A percentile compares a stretch with the other conserved stretches of the same genome.
phyloP scores from a whole-genome alignment of 352 stramenopile genomes.

The Phytophthora brassicae region DNA sequence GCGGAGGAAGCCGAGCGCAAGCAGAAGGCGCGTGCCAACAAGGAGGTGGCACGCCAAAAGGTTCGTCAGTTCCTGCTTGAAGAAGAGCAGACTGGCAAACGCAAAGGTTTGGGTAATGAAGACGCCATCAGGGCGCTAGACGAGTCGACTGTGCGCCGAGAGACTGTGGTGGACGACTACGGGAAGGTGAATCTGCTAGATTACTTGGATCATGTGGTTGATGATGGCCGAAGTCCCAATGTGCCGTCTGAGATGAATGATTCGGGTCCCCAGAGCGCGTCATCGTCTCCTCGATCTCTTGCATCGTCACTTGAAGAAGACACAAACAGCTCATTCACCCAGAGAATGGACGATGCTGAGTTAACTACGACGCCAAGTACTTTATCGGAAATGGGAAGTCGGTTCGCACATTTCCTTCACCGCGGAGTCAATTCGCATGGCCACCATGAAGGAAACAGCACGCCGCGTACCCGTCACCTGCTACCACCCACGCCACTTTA shows the following conservation, averaged over 20 bases:
- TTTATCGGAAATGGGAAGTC: slow-evolving; percentile 25
- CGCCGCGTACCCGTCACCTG: slow-evolving; percentile 18
- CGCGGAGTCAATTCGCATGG: slow-evolving; percentile 17
- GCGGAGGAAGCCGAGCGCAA: slow-evolving; percentile 44
- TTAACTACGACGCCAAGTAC: slow-evolving; percentile 9
- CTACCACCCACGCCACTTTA: slow-evolving; percentile 27
- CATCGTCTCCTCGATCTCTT: slow-evolving; percentile 33
- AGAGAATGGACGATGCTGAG: slow-evolving; percentile 10
- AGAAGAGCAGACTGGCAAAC: slow-evolving; percentile 27
- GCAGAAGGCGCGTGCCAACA: slow-evolving; percentile 47
- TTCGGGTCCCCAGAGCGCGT: slow-evolving; percentile 17
- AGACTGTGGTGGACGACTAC: slow-evolving; percentile 55
- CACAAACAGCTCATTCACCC: slow-evolving; percentile 27
- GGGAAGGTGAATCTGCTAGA: slow-evolving; percentile 52
- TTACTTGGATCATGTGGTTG: slow-evolving; percentile 43
- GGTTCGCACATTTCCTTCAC: slow-evolving; percentile 41
- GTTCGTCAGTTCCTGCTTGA: slow-evolving; percentile 48
- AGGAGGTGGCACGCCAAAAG: slow-evolving; percentile 47
- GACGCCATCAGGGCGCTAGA: slow-evolving; percentile 57
- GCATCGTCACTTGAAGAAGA: slow-evolving; percentile 28
- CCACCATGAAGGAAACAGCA: slow-evolving; percentile 2
- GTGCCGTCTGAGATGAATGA: slow-evolving; percentile 23
- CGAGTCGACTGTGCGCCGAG: slow-evolving; percentile 47
- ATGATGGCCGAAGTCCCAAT: slow-evolving; percentile 29
- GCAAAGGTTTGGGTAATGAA: slow-evolving; percentile 16